These are phyloP conservation scores for Calonectria honghensis DNA, from an alignment of 2,329 filamentous ascomycete genomes.

Conservation along the genomic window DNA sequence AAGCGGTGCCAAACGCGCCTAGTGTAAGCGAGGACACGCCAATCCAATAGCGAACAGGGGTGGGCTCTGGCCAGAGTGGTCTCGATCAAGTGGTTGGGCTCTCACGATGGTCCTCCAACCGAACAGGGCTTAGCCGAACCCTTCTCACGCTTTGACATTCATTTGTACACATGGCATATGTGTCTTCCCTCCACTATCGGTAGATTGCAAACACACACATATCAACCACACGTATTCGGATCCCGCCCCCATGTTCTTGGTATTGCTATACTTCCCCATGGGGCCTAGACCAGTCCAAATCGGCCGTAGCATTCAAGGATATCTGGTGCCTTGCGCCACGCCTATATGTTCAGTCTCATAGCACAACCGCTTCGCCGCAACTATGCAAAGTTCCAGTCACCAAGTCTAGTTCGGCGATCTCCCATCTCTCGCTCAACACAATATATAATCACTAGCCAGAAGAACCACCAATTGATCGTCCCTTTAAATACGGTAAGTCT, in stretches of 20 bases:
- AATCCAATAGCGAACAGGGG: background rate
- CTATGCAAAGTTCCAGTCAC: no score
- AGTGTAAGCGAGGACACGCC: background rate
- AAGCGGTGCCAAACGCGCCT: background rate
- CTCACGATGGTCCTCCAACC: background rate
- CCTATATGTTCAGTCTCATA: background rate
- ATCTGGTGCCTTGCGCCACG: no score
- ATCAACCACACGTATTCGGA: background rate
- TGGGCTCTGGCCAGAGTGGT: background rate
- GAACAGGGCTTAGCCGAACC: background rate
- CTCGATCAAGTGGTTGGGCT: background rate
- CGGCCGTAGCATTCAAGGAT: no score
- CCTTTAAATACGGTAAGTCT: no score
- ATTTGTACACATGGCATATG: background rate
- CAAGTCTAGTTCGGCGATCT: no score
- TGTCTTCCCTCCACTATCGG: background rate
- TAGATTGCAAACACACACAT: background rate
- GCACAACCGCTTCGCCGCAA: background rate
- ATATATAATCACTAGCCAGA: no score
- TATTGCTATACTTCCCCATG: background rate
- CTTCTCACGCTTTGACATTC: background rate
- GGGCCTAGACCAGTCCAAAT: no score
- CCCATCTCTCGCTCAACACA: no score
- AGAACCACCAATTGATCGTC: no score
- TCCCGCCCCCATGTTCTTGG: no score